phyloP scores from a whole-genome alignment of 1,284 basidiomycete species.

The Austroboletus novae-zelandiae region DNA sequence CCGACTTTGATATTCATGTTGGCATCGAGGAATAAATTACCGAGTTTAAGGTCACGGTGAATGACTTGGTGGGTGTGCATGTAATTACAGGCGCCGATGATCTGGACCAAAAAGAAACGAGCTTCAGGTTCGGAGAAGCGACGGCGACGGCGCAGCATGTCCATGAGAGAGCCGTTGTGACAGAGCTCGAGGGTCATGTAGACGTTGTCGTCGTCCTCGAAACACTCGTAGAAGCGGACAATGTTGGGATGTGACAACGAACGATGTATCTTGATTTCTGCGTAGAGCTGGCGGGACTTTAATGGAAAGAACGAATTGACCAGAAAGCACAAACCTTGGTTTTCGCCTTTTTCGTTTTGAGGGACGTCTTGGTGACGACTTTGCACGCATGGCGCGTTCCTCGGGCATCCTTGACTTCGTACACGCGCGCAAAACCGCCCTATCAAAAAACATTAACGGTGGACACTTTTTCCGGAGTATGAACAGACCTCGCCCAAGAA shows the following conservation, averaged over 20 bases:
- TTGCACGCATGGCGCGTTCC: slow-evolving; percentile 78
- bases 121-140: slow-evolving; percentile 93
- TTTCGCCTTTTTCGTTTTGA: slow-evolving; percentile 90
- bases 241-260: slow-evolving; percentile 92
- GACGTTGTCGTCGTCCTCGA: slow-evolving; percentile 94
- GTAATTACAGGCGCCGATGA: slow-evolving; percentile 94
- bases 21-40: slow-evolving; percentile 90
- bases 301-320: background rate
- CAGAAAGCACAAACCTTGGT: slow-evolving; percentile 64
- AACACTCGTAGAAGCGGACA: slow-evolving; percentile 90
- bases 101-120: slow-evolving; percentile 90
- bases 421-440: slow-evolving; percentile 91
- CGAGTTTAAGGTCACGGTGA: slow-evolving; percentile 94
- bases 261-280: slow-evolving; percentile 98
- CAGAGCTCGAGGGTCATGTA: slow-evolving; percentile 98
- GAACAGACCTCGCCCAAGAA: slow-evolving; percentile 78
- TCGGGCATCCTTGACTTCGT: slow-evolving; percentile 75
- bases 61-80: slow-evolving; percentile 97
- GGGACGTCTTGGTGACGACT: slow-evolving; percentile 80
- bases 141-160: slow-evolving; percentile 85
- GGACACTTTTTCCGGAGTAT: background rate
- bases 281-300: slow-evolving; percentile 70
- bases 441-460: slow-evolving; percentile 30
- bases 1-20: slow-evolving; percentile 97
- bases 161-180: slow-evolving; percentile 85